Evolutionary conservation across 768 basidiomycete species (phyloP).

Genomic region (Tephrocybe rancida): DNA sequence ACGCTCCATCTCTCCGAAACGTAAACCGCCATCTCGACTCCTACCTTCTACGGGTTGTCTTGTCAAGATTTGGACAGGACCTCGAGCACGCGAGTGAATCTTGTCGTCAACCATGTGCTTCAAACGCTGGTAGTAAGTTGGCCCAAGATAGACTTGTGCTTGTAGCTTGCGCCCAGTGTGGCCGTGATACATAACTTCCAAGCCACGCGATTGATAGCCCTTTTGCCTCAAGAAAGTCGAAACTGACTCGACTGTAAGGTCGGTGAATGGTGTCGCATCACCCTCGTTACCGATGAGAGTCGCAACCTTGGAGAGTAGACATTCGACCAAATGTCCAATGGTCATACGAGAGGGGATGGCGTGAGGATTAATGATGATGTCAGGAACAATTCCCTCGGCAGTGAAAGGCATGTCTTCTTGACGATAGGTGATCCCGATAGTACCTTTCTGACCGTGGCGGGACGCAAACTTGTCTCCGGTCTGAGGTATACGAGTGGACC

Average conservation of each 20-base stretch:
- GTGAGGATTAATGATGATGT: conserved; percentile 98
- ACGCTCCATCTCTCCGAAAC: conserved; percentile 99
- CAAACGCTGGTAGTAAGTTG: conserved; percentile 97
- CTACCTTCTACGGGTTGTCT: conserved; percentile 98
- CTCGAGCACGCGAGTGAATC: conserved; percentile 96
- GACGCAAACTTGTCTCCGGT: conserved; percentile 99
- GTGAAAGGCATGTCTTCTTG: conserved; percentile 99
- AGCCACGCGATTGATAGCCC: conserved; percentile 95
- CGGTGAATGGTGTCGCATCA: conserved; percentile 98
- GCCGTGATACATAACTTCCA: conserved; percentile 99
- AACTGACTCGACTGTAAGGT: conserved; percentile 97
- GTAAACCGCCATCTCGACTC: conserved; percentile 96
- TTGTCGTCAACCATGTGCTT: conserved; percentile 99
- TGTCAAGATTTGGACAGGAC: conserved; percentile 97
- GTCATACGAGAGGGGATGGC: conserved; percentile 99
- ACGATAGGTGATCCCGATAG: conserved; percentile 98
- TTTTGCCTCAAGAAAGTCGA: conserved; percentile 86
- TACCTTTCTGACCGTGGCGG: conserved; percentile 99
- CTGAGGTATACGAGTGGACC: conserved; percentile 95
- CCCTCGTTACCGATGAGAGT: conserved; percentile 97
- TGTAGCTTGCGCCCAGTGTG: conserved; percentile 98
- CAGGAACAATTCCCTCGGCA: conserved; percentile 93
- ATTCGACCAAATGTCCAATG: conserved; percentile 98
- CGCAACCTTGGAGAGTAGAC: conserved; percentile 93
- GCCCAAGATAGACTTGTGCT: conserved; percentile 97